Conservation (phyloP, 2,329 filamentous ascomycete species). For the Stemphylium beticola region DNA sequence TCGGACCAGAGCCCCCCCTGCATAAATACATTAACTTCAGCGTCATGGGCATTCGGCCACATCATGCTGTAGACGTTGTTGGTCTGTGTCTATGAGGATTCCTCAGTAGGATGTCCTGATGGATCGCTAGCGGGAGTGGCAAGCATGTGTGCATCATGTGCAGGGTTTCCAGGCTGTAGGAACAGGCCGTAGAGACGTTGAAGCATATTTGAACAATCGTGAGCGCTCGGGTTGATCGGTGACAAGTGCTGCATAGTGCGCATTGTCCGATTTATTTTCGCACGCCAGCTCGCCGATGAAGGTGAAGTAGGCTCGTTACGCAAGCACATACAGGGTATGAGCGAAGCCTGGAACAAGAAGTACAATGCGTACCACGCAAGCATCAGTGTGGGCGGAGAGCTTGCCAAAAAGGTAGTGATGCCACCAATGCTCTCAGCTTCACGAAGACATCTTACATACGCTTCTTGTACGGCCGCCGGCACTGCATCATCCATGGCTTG, state of each 20-base stretch:
- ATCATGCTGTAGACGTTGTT: constrained; percentile 25
- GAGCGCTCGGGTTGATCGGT: constrained; percentile 50
- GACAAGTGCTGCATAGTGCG: constrained; percentile 48
- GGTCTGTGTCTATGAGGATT: constrained; percentile 24
- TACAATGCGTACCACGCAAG: constrained; percentile 54
- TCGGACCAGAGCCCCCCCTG: constrained; percentile 24
- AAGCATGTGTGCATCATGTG: constrained; percentile 4
- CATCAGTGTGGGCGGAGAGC: constrained; percentile 49
- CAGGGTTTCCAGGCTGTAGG: constrained; percentile 4
- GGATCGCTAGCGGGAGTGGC: constrained; percentile 5
- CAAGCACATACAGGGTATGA: constrained; percentile 58
- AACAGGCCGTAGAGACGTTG: constrained; percentile 49
- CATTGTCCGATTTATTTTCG: constrained; percentile 51
- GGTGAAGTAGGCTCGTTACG: constrained; percentile 51
- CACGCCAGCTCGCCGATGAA: constrained; percentile 50
- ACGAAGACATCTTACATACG: constrained; percentile 48
- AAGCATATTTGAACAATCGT: constrained; percentile 53
- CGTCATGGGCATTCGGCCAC: constrained; percentile 23
- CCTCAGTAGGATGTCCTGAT: constrained; percentile 15
- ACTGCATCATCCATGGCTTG: constrained; percentile 18
- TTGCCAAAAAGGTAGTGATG: constrained; percentile 50
- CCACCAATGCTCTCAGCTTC: constrained; percentile 52
- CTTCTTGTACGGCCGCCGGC: constrained; percentile 32
- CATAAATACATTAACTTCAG: constrained; percentile 24
- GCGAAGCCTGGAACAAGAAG: constrained; percentile 58